Conservation (phyloP, 805 yeast species). For the Huiozyma naganishii region DNA sequence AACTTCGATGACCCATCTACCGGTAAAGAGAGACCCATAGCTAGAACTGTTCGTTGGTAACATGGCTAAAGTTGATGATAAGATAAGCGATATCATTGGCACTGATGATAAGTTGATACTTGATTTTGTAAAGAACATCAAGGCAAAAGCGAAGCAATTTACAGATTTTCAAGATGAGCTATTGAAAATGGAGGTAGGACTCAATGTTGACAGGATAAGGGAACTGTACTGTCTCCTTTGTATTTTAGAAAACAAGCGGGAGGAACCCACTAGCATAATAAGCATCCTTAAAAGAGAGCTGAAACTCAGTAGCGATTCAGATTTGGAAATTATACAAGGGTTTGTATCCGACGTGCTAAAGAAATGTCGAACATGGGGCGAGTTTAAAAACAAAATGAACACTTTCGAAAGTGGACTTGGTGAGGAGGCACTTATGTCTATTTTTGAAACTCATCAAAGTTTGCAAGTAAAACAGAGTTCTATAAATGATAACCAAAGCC, state of each 20-base stretch:
- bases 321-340: slow-evolving; percentile 15
- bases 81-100: neutral
- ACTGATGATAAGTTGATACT: neutral
- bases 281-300: slow-evolving; percentile 9
- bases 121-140: slow-evolving; percentile 4
- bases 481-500: neutral
- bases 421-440: neutral
- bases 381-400: slow-evolving; percentile 8
- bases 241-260: neutral
- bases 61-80: neutral
- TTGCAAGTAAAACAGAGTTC: neutral
- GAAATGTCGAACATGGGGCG: slow-evolving; percentile 4
- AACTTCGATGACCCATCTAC: too few species aligned
- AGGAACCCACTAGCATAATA: slow-evolving; percentile 2
- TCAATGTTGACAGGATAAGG: slow-evolving; percentile 8
- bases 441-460: slow-evolving; percentile 6
- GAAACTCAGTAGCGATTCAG: slow-evolving; percentile 3
- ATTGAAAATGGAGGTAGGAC: slow-evolving; percentile 35
- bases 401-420: slow-evolving; percentile 18
- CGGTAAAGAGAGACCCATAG: too few species aligned
- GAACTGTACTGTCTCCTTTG: slow-evolving; percentile 7
- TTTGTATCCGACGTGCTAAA: slow-evolving; percentile 14
- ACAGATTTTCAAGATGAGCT: slow-evolving; percentile 30
- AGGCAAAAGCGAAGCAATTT: slow-evolving; percentile 22
- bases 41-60: neutral